Evolutionary conservation across 78 protist genomes (phyloP).

Genomic region (slime mould (Dictyostelium discoideum)): DNA sequence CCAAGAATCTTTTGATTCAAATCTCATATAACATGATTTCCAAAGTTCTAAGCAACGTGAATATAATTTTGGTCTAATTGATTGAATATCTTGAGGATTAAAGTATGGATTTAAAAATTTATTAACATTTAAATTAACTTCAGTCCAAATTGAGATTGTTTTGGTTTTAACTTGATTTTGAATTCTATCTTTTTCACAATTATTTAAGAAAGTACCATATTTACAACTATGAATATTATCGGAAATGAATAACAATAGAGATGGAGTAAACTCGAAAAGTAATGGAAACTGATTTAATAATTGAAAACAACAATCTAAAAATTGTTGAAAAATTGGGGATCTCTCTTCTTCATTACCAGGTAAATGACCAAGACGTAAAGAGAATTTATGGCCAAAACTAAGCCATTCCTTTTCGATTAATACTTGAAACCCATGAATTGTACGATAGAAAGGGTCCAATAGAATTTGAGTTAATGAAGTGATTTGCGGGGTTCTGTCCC

Average conservation of each 20-base stretch:
- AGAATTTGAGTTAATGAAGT: conserved; percentile 80
- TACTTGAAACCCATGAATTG: conserved; percentile 85
- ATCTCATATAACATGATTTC: conserved; percentile 41
- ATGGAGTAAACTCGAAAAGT: conserved; percentile 92
- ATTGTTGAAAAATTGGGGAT: conserved; percentile 96
- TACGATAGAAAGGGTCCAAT: conserved; percentile 86
- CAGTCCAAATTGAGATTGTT: conserved; percentile 77
- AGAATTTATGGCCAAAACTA: conserved; percentile 93
- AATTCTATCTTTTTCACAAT: conserved; percentile 58
- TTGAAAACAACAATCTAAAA: conserved; percentile 92
- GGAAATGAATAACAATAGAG: conserved; percentile 41
- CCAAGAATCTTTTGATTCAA: conserved; percentile 15
- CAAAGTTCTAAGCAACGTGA: conserved; percentile 56
- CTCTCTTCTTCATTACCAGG: conserved; percentile 58
- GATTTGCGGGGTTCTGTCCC: conserved; percentile 94
- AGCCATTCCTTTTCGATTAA: conserved; percentile 96
- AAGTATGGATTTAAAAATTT: conserved; percentile 27
- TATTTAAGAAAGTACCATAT: conserved; percentile 74
- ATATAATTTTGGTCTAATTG: conserved; percentile 25
- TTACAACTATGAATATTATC: conserved; percentile 57
- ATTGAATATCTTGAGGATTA: not conserved
- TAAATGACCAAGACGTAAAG: conserved; percentile 45
- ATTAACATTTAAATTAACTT: conserved; percentile 8
- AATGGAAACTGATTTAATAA: conserved; percentile 84
- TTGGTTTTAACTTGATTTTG: conserved; percentile 1